Evolutionary conservation across 495 filamentous ascomycete species (phyloP).

Genomic region (Cetradonia linearis): DNA sequence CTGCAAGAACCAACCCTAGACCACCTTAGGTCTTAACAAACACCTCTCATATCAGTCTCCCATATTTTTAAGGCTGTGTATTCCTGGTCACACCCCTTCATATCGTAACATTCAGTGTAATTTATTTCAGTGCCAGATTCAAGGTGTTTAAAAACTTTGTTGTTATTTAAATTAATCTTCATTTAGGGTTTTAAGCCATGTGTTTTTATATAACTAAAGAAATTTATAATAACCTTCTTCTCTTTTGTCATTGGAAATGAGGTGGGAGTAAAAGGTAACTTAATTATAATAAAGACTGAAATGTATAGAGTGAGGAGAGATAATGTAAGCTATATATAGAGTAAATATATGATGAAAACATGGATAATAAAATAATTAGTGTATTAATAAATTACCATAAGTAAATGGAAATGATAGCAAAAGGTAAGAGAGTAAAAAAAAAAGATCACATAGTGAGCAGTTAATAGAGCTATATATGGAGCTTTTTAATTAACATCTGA

Average conservation of each 20-base stretch:
- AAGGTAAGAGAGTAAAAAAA: conserved; percentile 4
- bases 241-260: conserved; percentile 10
- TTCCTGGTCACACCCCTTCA: too few relatives aligned
- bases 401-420: conserved; percentile 1
- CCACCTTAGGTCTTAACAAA: too few relatives aligned
- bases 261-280: background rate
- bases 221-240: conserved; percentile 15
- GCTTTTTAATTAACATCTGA: conserved; percentile 8
- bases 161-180: conserved; percentile 12
- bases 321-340: background rate
- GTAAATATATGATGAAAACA: background rate
- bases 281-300: conserved; percentile 7
- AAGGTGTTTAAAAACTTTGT: conserved; percentile 14
- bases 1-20: too few relatives aligned
- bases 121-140: conserved; percentile 9
- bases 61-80: too few relatives aligned
- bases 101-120: conserved; percentile 16
- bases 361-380: background rate
- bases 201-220: conserved; percentile 18
- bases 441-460: background rate
- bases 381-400: background rate
- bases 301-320: conserved; percentile 12
- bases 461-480: conserved; percentile 2
- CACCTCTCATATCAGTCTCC: too few relatives aligned
- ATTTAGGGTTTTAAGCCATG: conserved; percentile 10